Base-by-base conservation (phyloP, 345 rosid species). In the Pistacia atlantica region DNA sequence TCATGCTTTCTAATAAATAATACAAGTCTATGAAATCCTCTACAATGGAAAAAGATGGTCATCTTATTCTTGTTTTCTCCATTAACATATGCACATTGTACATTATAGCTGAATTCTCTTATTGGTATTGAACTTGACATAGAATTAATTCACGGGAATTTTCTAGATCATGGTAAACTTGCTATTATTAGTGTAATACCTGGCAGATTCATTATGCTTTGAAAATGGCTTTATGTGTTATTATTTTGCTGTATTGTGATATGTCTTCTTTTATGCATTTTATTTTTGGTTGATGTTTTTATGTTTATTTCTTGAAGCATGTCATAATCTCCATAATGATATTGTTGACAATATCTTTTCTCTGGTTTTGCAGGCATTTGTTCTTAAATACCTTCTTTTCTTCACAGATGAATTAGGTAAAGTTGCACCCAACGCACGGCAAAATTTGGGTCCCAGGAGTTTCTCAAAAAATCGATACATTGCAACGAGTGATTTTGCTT, bases 371-470 rank as follows among this genome's bases (percentile, higher is more conserved):
- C 89, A 97, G 99, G 99, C 98, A 73, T 97, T 87, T 86, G 95
- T 94, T 85, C 95, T 97, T 80, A 97, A 97, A 82, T 78, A 92
- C 86, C 92, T 97, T 79, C 86, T 92, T 84, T 97, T 92, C 92
- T 90, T 84, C 85, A 92, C 89, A 33, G 87, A 86, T 81, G 97
- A 90, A 78, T 52, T 87, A 67, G 86, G 78, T 76, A 84, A 84
- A 84, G 79, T 63, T 82, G 82, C 78, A 38, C 71, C 82, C 14
- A 83, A 79, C 49, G 48, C 71, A 73, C 63, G 78, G 11, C 89
- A 84, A 73, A 81, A 78, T 84, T 79, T 83, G 65, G 79, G 74
- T 84, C 60, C 89, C 70, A 80, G 85, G 79, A 83, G 85, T 81
- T 77, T 73, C 16, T 76, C 84, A 49, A 84, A 42, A 82, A 72